Evolutionary conservation across 495 filamentous ascomycete species (phyloP), one percentile per base, ranked within the genome.

Genomic region (Aspergillus hancockii): DNA sequence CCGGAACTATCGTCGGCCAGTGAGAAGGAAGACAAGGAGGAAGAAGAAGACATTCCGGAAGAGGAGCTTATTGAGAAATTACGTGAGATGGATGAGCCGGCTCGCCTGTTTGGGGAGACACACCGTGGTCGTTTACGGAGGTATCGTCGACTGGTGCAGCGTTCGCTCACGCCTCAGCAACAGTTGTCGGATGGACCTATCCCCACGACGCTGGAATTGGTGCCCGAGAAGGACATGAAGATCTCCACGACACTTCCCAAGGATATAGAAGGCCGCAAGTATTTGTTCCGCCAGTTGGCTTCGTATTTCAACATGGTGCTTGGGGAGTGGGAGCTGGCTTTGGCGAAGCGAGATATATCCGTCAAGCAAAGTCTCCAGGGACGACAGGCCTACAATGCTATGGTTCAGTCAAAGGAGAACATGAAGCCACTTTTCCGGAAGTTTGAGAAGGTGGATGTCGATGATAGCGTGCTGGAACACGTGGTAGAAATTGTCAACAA

Each of bases 251-350:
- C 75, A 19, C 69, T 88, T 45, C 90, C 85, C 49, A 70, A 80
- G 66, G 70, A 85, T 4, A 31, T 71, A 3, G 86, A 86, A 64
- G 84, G 71, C 0, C 83, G 83, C 12, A 70, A 79, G 21, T 88
- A 85, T 68, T 76, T 98, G 36, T 92, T 88, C 81, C 83, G 93
- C 0, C 94, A 98, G 74, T 80, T 98, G 55, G 88, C 88, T 6
- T 90, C 88, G 14, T 98, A 96, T 71, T 98, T 98, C 79, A 90
- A 88, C 60, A 89, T 98, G 86, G 85, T 98, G 19, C 78, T 98
- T 40, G 80, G 76, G 32, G 94, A 96, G 72, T 98, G 95, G 95
- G 87, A 90, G 62, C 53, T 73, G 28, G 91, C 92, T 40, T 80
- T 98, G 46, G 85, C 88, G 5, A 79, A 81, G 28, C 89, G 93